These are phyloP conservation scores for Colletotrichum sansevieriae DNA, from an alignment of 2,329 filamentous ascomycete species.

Conservation along the genomic window DNA sequence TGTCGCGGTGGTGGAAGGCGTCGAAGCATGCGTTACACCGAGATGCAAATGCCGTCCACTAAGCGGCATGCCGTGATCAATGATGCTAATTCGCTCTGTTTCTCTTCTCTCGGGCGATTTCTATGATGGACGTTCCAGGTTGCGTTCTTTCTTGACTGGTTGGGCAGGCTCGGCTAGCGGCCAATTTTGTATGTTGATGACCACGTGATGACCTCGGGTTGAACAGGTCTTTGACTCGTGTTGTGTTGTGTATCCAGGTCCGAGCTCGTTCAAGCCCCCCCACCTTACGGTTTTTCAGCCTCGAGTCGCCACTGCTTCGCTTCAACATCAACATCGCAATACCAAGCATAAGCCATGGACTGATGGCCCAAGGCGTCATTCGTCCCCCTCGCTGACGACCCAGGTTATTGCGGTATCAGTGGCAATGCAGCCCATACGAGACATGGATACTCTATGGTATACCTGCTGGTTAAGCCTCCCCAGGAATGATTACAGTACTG, in stretches of 20 bases:
- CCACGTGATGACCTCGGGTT: conserved; percentile 2
- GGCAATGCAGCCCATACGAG: too few relatives aligned
- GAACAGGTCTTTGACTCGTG: background rate
- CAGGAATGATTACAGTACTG: too few relatives aligned
- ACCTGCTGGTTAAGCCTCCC: too few relatives aligned
- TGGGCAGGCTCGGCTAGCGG: background rate
- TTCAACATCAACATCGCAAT: background rate
- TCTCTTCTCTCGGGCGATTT: too few relatives aligned
- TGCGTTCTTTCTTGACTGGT: conserved; percentile 7
- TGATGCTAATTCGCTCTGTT: too few relatives aligned
- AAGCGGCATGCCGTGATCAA: background rate
- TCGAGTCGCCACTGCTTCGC: background rate
- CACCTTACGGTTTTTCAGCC: background rate
- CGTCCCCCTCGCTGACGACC: too few relatives aligned
- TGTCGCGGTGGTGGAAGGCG: conserved; percentile 1
- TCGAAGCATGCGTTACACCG: conserved; percentile 32
- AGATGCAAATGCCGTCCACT: conserved; percentile 33
- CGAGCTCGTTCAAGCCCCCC: too few relatives aligned
- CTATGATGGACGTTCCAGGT: too few relatives aligned
- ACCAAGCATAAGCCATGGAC: background rate
- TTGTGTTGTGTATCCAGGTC: background rate
- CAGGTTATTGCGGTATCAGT: too few relatives aligned
- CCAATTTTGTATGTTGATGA: background rate
- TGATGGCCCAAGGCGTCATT: too few relatives aligned
- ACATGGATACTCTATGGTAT: too few relatives aligned